Evolutionary conservation across 257 asterid genomes (phyloP).

Genomic region (Lavandula angustifolia): DNA sequence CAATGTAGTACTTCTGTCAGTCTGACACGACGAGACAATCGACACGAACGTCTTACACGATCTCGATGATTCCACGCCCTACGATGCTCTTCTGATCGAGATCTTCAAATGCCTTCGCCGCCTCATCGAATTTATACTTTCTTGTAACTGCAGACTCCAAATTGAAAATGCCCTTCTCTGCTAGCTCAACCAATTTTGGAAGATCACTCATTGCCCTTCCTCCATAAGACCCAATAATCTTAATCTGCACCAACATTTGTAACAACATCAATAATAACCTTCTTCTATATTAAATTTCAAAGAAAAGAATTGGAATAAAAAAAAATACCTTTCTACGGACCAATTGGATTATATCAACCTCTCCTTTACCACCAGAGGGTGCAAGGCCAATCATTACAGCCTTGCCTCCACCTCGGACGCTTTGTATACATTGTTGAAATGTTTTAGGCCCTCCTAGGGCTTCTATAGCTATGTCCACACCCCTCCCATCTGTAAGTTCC

Average conservation of each 20-base stretch:
- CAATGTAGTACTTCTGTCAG: too few species aligned
- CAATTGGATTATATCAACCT: slow-evolving; percentile 87
- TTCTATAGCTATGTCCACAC: slow-evolving; percentile 93
- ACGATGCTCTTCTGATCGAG: slow-evolving; percentile 66
- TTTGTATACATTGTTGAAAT: slow-evolving; percentile 76
- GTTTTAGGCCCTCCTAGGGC: slow-evolving; percentile 87
- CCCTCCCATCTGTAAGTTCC: slow-evolving; percentile 91
- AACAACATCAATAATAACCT: too few species aligned
- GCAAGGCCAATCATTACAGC: slow-evolving; percentile 99
- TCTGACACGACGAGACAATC: too few species aligned
- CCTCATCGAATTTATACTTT: slow-evolving; percentile 79
- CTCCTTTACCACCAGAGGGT: slow-evolving; percentile 79
- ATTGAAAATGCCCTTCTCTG: slow-evolving; percentile 79
- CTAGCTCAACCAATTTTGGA: slow-evolving; percentile 80
- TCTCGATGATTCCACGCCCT: slow-evolving; percentile 86
- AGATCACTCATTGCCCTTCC: slow-evolving; percentile 93
- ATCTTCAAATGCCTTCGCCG: slow-evolving; percentile 64
- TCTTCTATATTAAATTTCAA: too few species aligned
- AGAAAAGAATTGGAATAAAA: neutral
- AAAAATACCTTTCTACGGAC: slow-evolving; percentile 85
- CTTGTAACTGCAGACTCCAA: slow-evolving; percentile 83
- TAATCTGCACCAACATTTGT: slow-evolving; percentile 53
- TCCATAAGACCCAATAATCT: slow-evolving; percentile 90
- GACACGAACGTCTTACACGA: slow-evolving; percentile 42
- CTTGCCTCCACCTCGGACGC: slow-evolving; percentile 95